These are phyloP conservation scores for Sarocladium kiliense DNA, from an alignment of 2,329 filamentous ascomycete species.

Conservation along the genomic window DNA sequence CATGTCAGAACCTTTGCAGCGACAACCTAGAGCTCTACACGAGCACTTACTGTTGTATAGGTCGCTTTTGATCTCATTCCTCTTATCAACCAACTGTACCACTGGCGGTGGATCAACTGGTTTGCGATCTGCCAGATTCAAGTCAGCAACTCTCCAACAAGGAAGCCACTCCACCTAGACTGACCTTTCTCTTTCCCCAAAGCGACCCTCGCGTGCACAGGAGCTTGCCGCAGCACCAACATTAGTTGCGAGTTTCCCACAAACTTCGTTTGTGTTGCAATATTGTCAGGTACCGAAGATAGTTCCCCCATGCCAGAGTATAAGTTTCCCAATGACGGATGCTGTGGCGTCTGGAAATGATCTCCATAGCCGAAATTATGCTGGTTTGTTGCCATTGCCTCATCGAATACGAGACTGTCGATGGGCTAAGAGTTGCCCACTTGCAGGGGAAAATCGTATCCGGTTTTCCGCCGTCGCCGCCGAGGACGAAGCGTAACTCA, in stretches of 20 bases:
- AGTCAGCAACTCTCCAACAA: neutral
- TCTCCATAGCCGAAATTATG: conserved; percentile 8
- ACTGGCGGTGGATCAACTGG: conserved; percentile 86
- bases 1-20: neutral
- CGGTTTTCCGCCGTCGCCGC: too few relatives aligned
- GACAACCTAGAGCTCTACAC: neutral
- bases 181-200: conserved; percentile 71
- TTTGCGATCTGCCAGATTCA: conserved; percentile 59
- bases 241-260: conserved; percentile 17
- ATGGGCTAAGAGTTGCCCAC: too few relatives aligned
- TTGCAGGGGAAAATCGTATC: too few relatives aligned
- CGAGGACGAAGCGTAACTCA: too few relatives aligned
- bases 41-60: conserved; percentile 18
- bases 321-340: conserved; percentile 4
- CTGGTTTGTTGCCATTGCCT: conserved; percentile 1
- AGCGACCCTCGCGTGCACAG: conserved; percentile 56
- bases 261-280: conserved; percentile 12
- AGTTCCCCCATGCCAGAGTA: conserved; percentile 13
- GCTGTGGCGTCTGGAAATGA: conserved; percentile 3
- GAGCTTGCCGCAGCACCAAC: conserved; percentile 16
- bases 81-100: conserved; percentile 53
- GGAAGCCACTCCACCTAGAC: neutral
- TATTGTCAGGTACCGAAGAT: conserved; percentile 12
- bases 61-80: conserved; percentile 15
- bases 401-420: neutral